Percentiles rank a stretch among this genome's conserved stretches.
Conservation (phyloP, 768 basidiomycete genomes). For the Tephrocybe sp. region DNA sequence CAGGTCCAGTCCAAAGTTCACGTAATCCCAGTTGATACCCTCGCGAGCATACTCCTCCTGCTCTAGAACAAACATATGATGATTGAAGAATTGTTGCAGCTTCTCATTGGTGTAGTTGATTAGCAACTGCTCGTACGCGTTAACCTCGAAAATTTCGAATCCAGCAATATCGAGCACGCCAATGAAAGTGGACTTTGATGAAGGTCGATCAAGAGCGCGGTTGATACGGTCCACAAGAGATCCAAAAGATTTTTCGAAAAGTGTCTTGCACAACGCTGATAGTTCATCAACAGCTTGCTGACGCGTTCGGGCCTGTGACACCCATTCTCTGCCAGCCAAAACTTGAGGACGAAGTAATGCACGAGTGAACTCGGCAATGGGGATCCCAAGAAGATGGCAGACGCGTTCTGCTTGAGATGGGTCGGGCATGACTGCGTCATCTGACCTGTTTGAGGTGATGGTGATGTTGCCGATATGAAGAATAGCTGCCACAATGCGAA, state of each 20-base stretch:
- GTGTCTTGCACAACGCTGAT: constrained; percentile 85
- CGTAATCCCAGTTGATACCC: constrained; percentile 96
- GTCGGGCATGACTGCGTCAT: constrained; percentile 77
- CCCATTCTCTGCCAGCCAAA: constrained; percentile 96
- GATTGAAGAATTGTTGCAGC: constrained; percentile 97
- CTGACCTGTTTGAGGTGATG: constrained; percentile 75
- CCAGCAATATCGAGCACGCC: constrained; percentile 99
- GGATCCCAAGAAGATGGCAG: constrained; percentile 89
- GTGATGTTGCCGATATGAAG: constrained; percentile 94
- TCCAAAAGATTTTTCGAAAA: constrained; percentile 97
- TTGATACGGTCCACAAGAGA: constrained; percentile 94
- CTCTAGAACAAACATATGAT: constrained; percentile 99
- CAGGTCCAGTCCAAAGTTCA: constrained; percentile 96
- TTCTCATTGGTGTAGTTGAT: constrained; percentile 99
- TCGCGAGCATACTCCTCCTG: constrained; percentile 98
- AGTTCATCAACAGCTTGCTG: constrained; percentile 95
- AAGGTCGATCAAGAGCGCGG: constrained; percentile 88
- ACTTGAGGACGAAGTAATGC: constrained; percentile 88
- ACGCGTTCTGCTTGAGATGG: constrained; percentile 85
- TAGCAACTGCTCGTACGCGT: constrained; percentile 95
- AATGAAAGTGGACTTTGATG: constrained; percentile 91
- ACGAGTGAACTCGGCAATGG: constrained; percentile 83
- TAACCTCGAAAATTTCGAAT: constrained; percentile 95
- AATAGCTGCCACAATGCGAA: constrained; percentile 91
- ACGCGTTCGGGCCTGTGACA: constrained; percentile 86